phyloP scores from a whole-genome alignment of 805 yeast genomes.

The Wickerhamia fluorescens region DNA sequence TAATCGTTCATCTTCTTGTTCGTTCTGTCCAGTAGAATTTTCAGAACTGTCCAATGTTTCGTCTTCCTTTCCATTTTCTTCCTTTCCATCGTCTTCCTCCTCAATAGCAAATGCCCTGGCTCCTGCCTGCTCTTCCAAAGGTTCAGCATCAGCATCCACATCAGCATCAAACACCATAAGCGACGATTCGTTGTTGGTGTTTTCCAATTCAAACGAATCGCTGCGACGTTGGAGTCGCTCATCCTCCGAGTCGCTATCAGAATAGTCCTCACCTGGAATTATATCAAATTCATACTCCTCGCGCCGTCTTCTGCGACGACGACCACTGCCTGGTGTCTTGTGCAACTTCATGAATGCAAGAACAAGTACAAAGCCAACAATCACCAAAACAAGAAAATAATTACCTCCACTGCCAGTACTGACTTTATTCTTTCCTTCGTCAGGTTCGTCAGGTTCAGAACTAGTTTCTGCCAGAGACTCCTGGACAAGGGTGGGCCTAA shows the following conservation, averaged over 20 bases:
- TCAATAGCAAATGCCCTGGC: constrained; percentile 36
- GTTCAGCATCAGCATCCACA: too few relatives aligned
- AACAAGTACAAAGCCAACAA: constrained; percentile 49
- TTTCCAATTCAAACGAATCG: constrained; percentile 31
- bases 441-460: constrained; percentile 2
- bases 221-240: background rate
- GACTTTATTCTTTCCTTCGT: constrained; percentile 19
- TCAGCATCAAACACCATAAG: too few relatives aligned
- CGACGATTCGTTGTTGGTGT: too few relatives aligned
- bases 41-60: background rate
- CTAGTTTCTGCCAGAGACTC: constrained; percentile 1
- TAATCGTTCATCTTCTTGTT: constrained; percentile 1
- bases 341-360: constrained; percentile 40
- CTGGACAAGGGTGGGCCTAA: too few relatives aligned
- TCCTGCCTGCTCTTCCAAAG: too few relatives aligned
- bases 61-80: constrained; percentile 2
- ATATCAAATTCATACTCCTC: constrained; percentile 73
- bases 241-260: constrained; percentile 29
- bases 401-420: constrained; percentile 46
- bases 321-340: constrained; percentile 31
- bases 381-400: constrained; percentile 53
- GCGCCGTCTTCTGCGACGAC: constrained; percentile 55
- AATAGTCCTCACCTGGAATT: constrained; percentile 58
- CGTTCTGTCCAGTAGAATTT: background rate
- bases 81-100: constrained; percentile 29